A percentile compares a stretch with the other conserved stretches of the same genome.
Evolutionary conservation across 129 eudicot species (phyloP).

Genomic region (sunflower (Helianthus annuus)): DNA sequence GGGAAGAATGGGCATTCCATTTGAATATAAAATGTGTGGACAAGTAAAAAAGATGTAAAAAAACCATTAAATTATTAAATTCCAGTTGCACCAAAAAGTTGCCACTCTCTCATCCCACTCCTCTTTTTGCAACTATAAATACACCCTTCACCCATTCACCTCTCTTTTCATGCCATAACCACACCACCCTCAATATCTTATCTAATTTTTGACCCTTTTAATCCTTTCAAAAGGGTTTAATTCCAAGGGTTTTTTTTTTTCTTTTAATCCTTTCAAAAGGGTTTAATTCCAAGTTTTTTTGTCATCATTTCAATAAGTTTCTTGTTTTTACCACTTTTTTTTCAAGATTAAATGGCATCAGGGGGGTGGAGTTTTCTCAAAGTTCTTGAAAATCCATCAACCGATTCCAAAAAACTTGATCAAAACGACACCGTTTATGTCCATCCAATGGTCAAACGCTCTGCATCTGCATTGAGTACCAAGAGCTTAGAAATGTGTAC

Average conservation of each 20-base stretch:
- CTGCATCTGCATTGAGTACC: constrained; percentile 54
- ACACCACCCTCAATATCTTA: constrained; percentile 21
- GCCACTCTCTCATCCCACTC: constrained; percentile 12
- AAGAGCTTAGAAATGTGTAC: constrained; percentile 95
- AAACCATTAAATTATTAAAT: neutral
- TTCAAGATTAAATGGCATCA: constrained; percentile 38
- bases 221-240: neutral
- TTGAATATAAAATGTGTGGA: constrained; percentile 38
- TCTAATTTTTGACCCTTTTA: constrained; percentile 16
- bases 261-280: neutral
- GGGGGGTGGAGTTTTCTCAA: constrained; percentile 54
- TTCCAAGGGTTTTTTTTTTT: neutral
- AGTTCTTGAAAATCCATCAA: constrained; percentile 46
- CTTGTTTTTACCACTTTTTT: constrained; percentile 31
- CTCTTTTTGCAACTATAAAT: constrained; percentile 57
- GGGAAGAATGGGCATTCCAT: constrained; percentile 10
- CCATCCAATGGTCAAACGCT: constrained; percentile 62
- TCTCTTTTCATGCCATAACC: constrained; percentile 41
- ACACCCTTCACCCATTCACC: constrained; percentile 45
- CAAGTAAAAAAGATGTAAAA: constrained; percentile 30
- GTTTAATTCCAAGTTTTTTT: neutral
- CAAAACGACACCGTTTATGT: constrained; percentile 49
- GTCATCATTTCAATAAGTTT: neutral
- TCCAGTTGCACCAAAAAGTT: constrained; percentile 42
- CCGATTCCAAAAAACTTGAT: constrained; percentile 7